Evolutionary conservation across 2,329 filamentous ascomycete genomes (phyloP), one percentile per base, ranked within the genome.

Genomic region (Amauroascus niger): DNA sequence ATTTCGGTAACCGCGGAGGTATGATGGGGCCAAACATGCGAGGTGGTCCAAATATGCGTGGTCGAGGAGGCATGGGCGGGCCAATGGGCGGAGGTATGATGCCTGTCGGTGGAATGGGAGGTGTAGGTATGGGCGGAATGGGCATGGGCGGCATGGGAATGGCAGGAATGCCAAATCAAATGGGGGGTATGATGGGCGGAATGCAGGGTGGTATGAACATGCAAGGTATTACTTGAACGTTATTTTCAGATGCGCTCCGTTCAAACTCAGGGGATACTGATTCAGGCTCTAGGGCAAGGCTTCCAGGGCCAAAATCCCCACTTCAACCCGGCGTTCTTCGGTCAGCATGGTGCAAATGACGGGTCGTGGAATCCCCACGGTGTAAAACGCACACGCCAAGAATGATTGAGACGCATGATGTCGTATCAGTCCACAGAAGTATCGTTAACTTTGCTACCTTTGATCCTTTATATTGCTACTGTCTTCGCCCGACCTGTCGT

Each of bases 291-390:
- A 62, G 57, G 57, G 49, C 59, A 61, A 70, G 73, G 70, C 45
- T 88, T 88, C 68, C 81, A 82, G 71, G 80, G 77, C 56, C 82
- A 84, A 73, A 80, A 80, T 64, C 77, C 79, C 52, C 80, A 83
- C 63, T 91, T 89, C 71, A 87, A 85, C 64, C 80, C 83, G 35
- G 80, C 77, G 55, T 89, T 88, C 72, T 91, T 88, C 67, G 74
- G 76, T 46, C 74, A 75, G 53, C 72, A 72, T 49, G 70, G 71
- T 55, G 71, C 66, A 39, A 69, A 70, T 30, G 72, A 73, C 41
- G 83, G 83, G 53, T 82, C 81, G 69, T 87, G 86, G 76, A 91
- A 91, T 63, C 87, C 87, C 5, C 87, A 91, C 61, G 86, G 86
- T 28, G 82, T 83, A 2, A 93, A 93, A 73, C 78, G 87, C 60